Conservation (phyloP, 1,139 yeast species). For the Blastobotrys apis region DNA sequence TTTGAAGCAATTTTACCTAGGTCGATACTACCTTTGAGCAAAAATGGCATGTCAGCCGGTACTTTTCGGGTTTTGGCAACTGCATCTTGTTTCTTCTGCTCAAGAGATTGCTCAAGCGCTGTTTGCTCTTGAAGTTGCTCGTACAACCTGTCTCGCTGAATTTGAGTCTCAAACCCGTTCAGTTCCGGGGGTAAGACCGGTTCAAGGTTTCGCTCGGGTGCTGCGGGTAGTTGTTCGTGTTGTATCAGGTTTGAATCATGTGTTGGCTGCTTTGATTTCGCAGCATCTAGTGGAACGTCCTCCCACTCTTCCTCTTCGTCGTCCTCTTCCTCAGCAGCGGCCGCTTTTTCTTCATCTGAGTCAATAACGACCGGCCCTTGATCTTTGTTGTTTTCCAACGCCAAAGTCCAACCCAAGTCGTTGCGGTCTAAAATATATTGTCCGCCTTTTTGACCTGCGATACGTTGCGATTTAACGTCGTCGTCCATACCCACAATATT, state of each 20-base stretch:
- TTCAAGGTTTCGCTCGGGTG: neutral
- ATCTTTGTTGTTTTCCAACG: slow-evolving; percentile 43
- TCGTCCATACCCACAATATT: slow-evolving; percentile 79
- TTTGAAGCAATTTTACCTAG: neutral
- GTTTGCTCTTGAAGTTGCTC: slow-evolving; percentile 19
- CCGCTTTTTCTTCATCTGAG: slow-evolving; percentile 22
- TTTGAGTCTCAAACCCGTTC: slow-evolving; percentile 26
- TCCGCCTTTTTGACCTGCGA: slow-evolving; percentile 81
- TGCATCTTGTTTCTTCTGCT: neutral
- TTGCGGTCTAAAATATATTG: slow-evolving; percentile 73
- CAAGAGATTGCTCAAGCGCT: slow-evolving; percentile 4
- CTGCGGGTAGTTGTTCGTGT: neutral
- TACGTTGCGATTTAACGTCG: slow-evolving; percentile 46
- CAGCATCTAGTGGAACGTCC: slow-evolving; percentile 43
- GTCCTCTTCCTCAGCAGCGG: slow-evolving; percentile 33
- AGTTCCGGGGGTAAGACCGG: slow-evolving; percentile 25
- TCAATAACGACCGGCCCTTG: slow-evolving; percentile 14
- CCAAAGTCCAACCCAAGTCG: slow-evolving; percentile 83
- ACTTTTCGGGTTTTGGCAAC: neutral
- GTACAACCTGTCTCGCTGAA: slow-evolving; percentile 28
- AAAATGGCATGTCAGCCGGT: slow-evolving; percentile 8
- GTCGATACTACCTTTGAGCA: slow-evolving; percentile 8
- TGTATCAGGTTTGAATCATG: too few species aligned
- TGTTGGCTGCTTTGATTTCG: neutral
- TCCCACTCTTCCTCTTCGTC: slow-evolving; percentile 58